Base-by-base conservation (phyloP, 768 basidiomycete species). In the Butyriboletus loyo region DNA sequence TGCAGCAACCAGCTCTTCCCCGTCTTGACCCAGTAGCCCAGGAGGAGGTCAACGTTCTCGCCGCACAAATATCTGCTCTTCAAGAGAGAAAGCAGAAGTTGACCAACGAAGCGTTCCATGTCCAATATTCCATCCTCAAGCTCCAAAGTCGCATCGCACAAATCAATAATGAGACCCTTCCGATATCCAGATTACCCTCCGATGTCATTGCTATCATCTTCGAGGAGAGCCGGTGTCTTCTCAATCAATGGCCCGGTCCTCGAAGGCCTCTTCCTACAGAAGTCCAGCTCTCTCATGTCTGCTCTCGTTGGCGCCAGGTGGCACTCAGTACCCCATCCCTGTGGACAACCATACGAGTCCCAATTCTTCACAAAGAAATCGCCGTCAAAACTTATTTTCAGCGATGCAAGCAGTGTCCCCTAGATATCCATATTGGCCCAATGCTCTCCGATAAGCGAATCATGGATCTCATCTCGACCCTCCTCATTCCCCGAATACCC, bases 211-310 rank as follows among this genome's bases (percentile, higher is more conserved):
- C 67, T 10, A 71, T 69, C 56, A 59, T 69, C 40, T 69, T 69
- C 24, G 69, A 69, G 47, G 69, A 69, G 49, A 59, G 66, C 46
- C 65, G 67, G 10, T 55, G 57, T 44, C 56, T 63, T 11, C 67
- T 70, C 47, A 55, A 56, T 36, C 55, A 53, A 19, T 68, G 67
- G 67, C 46, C 55, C 2, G 67, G 63, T 37, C 45, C 59, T 43
- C 62, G 57, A 42, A 66, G 64, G 50, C 69, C 67, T 17, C 61
- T 71, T 35, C 69, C 69, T 28, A 47, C 58, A 47, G 68, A 69
- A 58, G 67, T 69, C 7, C 68, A 69, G 54, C 65, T 74, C 42
- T 70, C 73, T 32, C 67, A 69, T 40, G 70, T 73, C n/a, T 66
- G 65, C 32, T 50, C 60, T 30, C 60, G 62, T 38, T 73, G 73